Percentiles rank a stretch among this genome's conserved stretches.
Evolutionary conservation across 495 filamentous ascomycete species (phyloP).

Genomic region (Penicillium fimorum): DNA sequence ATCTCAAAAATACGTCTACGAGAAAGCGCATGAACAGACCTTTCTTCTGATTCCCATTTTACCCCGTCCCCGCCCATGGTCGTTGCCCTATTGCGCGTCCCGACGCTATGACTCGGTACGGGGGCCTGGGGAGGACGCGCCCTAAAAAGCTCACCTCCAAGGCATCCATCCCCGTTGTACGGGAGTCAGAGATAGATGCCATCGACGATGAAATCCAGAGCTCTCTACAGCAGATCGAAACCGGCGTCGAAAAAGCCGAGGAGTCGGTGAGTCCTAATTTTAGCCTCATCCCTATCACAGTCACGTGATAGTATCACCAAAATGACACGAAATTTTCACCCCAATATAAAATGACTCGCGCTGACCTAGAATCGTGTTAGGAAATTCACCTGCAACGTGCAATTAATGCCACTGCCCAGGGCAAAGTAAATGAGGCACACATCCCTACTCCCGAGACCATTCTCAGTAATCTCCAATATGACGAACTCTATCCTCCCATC

Average conservation of each 20-base stretch:
- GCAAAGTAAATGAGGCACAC: conserved; percentile 68
- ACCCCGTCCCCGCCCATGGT: conserved; percentile 42
- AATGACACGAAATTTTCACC: conserved; percentile 34
- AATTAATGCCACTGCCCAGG: conserved; percentile 73
- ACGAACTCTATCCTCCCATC: conserved; percentile 73
- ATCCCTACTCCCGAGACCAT: conserved; percentile 88
- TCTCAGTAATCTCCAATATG: conserved; percentile 74
- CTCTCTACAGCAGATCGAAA: conserved; percentile 78
- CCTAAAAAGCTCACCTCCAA: conserved; percentile 90
- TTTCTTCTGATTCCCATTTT: conserved; percentile 47
- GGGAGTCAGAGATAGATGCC: conserved; percentile 84
- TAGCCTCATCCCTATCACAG: conserved; percentile 40
- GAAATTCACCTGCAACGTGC: conserved; percentile 98
- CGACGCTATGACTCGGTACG: conserved; percentile 68
- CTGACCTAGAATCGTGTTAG: conserved; percentile 48
- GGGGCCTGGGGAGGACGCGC: conserved; percentile 57
- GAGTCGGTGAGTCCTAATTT: conserved; percentile 78
- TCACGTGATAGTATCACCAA: conserved; percentile 55
- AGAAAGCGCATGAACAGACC: conserved; percentile 53
- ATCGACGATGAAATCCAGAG: conserved; percentile 66
- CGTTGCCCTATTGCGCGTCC: conserved; percentile 46
- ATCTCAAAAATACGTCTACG: conserved; percentile 57
- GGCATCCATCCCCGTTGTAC: conserved; percentile 77
- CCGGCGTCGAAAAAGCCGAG: conserved; percentile 93
- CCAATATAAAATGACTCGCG: conserved; percentile 5